Evolutionary conservation across 768 basidiomycete species (phyloP).

Genomic region (Coprinellus micaceus): DNA sequence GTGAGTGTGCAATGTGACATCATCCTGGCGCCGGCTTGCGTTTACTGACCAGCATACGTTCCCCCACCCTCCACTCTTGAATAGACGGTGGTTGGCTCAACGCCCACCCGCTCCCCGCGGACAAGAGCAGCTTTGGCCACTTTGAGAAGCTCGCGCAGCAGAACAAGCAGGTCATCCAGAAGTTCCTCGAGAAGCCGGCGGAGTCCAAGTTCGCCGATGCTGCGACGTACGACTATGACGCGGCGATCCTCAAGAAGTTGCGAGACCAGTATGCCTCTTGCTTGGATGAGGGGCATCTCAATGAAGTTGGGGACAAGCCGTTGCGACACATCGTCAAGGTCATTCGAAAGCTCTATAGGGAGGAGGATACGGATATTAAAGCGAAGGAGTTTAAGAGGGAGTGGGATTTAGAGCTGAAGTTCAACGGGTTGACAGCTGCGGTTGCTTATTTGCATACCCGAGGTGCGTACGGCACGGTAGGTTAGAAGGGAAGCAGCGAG

Average conservation of each 20-base stretch:
- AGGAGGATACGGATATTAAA: constrained; percentile 41
- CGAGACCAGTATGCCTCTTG: constrained; percentile 78
- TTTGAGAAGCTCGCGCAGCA: constrained; percentile 70
- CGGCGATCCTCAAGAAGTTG: constrained; percentile 58
- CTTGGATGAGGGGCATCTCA: constrained; percentile 71
- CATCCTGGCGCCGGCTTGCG: no score
- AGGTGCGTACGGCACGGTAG: constrained; percentile 52
- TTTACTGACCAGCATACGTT: no score
- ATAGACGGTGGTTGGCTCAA: constrained; percentile 89
- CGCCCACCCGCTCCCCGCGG: constrained; percentile 80
- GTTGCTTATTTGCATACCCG: constrained; percentile 84
- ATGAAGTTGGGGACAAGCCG: constrained; percentile 69
- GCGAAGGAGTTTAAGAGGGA: constrained; percentile 6
- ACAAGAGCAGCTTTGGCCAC: constrained; percentile 67
- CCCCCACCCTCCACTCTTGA: no score
- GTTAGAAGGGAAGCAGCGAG: not conserved
- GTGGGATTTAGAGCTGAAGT: constrained; percentile 26
- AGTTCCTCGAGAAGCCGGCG: constrained; percentile 52
- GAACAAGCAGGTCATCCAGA: constrained; percentile 75
- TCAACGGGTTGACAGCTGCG: constrained; percentile 71
- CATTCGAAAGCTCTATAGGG: constrained; percentile 57
- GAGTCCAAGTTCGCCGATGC: constrained; percentile 30
- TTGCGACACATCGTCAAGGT: constrained; percentile 63
- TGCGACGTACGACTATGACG: constrained; percentile 38
- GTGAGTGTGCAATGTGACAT: constrained; percentile 44